A percentile compares a stretch with the other conserved stretches of the same genome.
phyloP scores from a whole-genome alignment of 805 yeast species.

The Candida takata region DNA sequence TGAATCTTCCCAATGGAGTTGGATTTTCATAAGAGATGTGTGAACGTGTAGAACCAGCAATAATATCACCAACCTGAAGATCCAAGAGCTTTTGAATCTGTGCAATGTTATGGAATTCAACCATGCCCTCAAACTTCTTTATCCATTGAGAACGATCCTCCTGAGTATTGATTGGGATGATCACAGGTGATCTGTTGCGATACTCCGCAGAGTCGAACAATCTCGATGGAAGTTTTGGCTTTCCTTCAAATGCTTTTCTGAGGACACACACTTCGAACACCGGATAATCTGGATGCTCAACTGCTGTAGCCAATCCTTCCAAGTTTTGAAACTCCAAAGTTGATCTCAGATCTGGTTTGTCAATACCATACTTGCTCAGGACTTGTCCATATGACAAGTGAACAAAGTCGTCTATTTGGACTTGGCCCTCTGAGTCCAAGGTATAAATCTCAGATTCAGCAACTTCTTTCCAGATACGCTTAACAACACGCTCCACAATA shows the following conservation, averaged over 20 bases:
- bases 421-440: constrained; percentile 12
- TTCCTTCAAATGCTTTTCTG: constrained; percentile 30
- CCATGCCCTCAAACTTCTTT: constrained; percentile 25
- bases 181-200: constrained; percentile 49
- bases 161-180: constrained; percentile 42
- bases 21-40: constrained; percentile 78
- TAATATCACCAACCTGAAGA: constrained; percentile 59
- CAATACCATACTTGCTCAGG: constrained; percentile 73
- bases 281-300: constrained; percentile 43
- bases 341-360: constrained; percentile 87
- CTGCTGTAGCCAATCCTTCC: constrained; percentile 22
- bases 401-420: constrained; percentile 25
- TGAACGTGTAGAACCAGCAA: constrained; percentile 77
- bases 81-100: constrained; percentile 29
- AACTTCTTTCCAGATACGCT: constrained; percentile 46
- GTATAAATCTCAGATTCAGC: constrained; percentile 26
- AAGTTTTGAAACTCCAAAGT: constrained; percentile 28
- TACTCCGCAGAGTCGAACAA: constrained; percentile 40
- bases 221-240: constrained; percentile 27
- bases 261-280: constrained; percentile 71
- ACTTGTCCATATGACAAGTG: constrained; percentile 63
- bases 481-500: constrained; percentile 54
- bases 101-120: constrained; percentile 27
- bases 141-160: constrained; percentile 39
- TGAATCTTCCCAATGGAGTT: constrained; percentile 82